phyloP scores from a whole-genome alignment of 2,329 filamentous ascomycete genomes.

The Xylaria sp. region DNA sequence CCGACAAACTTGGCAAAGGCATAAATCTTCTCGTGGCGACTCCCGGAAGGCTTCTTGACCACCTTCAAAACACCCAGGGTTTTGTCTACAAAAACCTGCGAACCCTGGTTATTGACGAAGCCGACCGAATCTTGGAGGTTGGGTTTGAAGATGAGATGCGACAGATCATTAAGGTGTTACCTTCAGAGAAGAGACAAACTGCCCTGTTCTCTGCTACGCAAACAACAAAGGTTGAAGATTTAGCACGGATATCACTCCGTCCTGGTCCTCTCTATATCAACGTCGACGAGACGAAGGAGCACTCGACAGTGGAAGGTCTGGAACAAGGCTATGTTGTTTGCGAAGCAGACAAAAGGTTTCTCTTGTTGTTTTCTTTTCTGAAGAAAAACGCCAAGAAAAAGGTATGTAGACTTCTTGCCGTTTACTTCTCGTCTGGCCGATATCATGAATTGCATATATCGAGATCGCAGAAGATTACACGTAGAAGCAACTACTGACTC shows the following conservation, averaged over 20 bases:
- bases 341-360: slow-evolving; percentile 92
- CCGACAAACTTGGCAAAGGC: slow-evolving; percentile 92
- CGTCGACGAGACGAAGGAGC: slow-evolving; percentile 88
- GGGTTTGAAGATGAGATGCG: slow-evolving; percentile 99
- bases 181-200: slow-evolving; percentile 87
- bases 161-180: slow-evolving; percentile 93
- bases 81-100: slow-evolving; percentile 73
- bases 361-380: slow-evolving; percentile 71
- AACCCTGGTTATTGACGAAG: slow-evolving; percentile 94
- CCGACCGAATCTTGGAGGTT: slow-evolving; percentile 94
- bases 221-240: slow-evolving; percentile 97
- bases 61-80: slow-evolving; percentile 88
- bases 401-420: slow-evolving; percentile 9
- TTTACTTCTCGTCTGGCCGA: background rate
- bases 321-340: slow-evolving; percentile 97
- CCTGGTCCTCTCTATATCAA: slow-evolving; percentile 96
- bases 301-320: slow-evolving; percentile 90
- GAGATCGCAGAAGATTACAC: background rate
- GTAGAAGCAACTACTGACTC: slow-evolving; percentile 51
- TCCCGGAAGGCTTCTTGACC: slow-evolving; percentile 90
- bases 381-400: slow-evolving; percentile 41
- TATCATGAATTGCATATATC: background rate
- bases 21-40: slow-evolving; percentile 96
- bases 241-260: slow-evolving; percentile 91
- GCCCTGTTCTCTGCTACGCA: slow-evolving; percentile 99